phyloP scores from a whole-genome alignment of 176 grass and related monocot genomes.

The Hordeum marinum region DNA sequence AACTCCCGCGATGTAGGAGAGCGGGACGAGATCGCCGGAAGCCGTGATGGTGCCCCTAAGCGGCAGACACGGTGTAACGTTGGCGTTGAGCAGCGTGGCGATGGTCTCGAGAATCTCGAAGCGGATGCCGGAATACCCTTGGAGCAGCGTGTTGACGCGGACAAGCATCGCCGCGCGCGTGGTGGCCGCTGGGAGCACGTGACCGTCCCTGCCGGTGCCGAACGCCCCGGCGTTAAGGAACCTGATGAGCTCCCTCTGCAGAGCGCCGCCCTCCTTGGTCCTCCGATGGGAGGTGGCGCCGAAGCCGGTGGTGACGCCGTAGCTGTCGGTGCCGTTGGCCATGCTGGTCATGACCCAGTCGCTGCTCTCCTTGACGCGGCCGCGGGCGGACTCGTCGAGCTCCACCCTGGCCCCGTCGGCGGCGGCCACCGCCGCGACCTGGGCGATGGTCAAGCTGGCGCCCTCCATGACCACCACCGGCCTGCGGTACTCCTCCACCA shows the following conservation, averaged over 20 bases:
- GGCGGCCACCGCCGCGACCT: constrained; percentile 63
- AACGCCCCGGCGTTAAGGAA: constrained; percentile 46
- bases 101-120: constrained; percentile 54
- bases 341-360: constrained; percentile 3
- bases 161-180: constrained; percentile 52
- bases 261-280: constrained; percentile 6
- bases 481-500: constrained; percentile 59
- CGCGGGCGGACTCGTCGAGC: neutral
- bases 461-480: constrained; percentile 53
- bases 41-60: neutral
- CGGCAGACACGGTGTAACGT: constrained; percentile 43
- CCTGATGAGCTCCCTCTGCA: constrained; percentile 6
- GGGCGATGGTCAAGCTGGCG: constrained; percentile 51
- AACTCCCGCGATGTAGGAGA: neutral
- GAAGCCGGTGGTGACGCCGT: constrained; percentile 3
- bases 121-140: constrained; percentile 51
- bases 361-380: neutral
- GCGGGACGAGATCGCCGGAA: neutral
- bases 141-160: constrained; percentile 52
- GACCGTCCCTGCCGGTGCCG: constrained; percentile 27
- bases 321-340: constrained; percentile 8
- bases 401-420: constrained; percentile 10
- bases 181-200: constrained; percentile 22
- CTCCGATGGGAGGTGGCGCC: neutral
- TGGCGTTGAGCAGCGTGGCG: constrained; percentile 38